Evolutionary conservation across 352 stramenopile genomes (phyloP).

Genomic region (Blastocystis hominis): DNA sequence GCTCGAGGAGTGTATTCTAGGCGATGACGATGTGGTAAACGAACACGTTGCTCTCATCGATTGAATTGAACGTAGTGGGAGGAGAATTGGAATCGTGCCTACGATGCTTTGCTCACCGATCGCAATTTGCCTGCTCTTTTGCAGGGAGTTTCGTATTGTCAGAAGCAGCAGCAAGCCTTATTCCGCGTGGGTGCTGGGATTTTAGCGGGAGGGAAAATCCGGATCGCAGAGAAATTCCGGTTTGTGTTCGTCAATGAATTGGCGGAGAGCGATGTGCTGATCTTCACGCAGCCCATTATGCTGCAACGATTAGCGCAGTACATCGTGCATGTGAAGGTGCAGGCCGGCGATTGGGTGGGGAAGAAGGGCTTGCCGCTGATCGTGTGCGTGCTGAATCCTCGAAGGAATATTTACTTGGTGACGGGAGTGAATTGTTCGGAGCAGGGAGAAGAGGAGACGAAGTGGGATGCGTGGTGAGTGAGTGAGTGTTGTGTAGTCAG

Average conservation of each 20-base stretch:
- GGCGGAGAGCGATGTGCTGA: constrained; percentile 1
- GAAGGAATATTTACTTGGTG: constrained; percentile 11
- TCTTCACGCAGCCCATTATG: constrained; percentile 51
- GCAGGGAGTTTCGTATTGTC: background rate
- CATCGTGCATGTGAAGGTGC: constrained; percentile 38
- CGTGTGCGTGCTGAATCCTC: constrained; percentile 35
- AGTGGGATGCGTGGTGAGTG: background rate
- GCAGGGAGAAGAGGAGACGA: constrained; percentile 36
- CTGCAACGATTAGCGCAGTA: constrained; percentile 29
- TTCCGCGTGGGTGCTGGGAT: constrained; percentile 43
- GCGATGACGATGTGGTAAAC: background rate
- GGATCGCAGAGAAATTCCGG: constrained; percentile 30
- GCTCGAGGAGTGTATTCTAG: background rate
- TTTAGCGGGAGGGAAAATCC: constrained; percentile 14
- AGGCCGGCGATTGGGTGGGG: constrained; percentile 9
- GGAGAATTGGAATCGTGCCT: constrained; percentile 44
- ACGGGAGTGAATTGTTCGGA: constrained; percentile 13
- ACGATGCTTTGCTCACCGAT: constrained; percentile 50
- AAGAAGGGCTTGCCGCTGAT: background rate
- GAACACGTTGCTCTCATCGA: background rate
- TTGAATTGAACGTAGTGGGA: constrained; percentile 23
- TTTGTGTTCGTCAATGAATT: constrained; percentile 43
- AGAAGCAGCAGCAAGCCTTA: constrained; percentile 12
- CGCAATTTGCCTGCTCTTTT: constrained; percentile 8
- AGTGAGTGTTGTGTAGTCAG: background rate